Percentiles rank a stretch among this genome's conserved stretches.
These are phyloP conservation scores for Vachellia pachyceras DNA, from an alignment of 306 rosid species.

Conservation along the genomic window DNA sequence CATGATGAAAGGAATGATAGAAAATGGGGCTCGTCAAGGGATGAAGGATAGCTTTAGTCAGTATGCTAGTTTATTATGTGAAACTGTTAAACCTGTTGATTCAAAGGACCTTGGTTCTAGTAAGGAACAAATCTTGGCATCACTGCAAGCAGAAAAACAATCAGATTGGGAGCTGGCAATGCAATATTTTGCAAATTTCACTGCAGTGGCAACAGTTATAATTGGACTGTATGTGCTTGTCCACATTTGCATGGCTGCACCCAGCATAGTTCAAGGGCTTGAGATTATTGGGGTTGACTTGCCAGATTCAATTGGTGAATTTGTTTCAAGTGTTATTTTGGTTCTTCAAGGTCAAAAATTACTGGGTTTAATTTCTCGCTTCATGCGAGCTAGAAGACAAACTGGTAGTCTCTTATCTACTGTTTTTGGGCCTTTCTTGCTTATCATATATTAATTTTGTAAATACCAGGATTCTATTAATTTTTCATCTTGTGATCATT, in stretches of 20 bases:
- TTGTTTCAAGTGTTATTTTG: conserved; percentile 62
- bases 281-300: conserved; percentile 91
- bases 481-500: neutral
- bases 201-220: conserved; percentile 53
- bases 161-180: conserved; percentile 76
- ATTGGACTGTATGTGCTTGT: conserved; percentile 69
- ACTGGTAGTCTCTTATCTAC: conserved; percentile 56
- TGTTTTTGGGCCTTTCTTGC: neutral
- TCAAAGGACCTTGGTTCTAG: conserved; percentile 66
- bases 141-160: conserved; percentile 67
- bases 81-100: conserved; percentile 74
- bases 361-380: conserved; percentile 71
- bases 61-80: conserved; percentile 69
- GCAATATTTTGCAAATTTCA: conserved; percentile 82
- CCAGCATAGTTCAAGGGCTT: conserved; percentile 73
- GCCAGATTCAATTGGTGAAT: conserved; percentile 92
- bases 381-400: conserved; percentile 78
- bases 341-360: conserved; percentile 82
- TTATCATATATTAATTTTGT: neutral
- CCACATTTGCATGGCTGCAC: conserved; percentile 72
- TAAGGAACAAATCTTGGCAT: conserved; percentile 87
- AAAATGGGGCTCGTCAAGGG: conserved; percentile 90
- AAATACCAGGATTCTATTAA: neutral
- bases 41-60: conserved; percentile 87
- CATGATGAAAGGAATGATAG: conserved; percentile 97